A percentile compares a stretch with the other conserved stretches of the same genome.
Conservation (phyloP, 495 filamentous ascomycete species). For the Pseudomonodictys pantanalensis region DNA sequence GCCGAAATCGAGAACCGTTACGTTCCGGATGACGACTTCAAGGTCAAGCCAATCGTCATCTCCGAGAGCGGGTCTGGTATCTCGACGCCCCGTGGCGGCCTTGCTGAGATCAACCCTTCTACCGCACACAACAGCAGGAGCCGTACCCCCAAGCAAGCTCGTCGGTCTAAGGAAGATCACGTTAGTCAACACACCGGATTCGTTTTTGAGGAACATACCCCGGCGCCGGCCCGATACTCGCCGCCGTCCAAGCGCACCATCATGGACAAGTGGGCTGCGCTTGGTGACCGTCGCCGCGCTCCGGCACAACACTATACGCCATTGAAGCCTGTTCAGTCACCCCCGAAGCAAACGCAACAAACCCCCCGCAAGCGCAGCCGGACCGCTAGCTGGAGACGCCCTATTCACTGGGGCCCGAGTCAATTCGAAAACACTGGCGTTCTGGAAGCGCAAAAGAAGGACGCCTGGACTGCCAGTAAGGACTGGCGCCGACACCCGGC, state of each 20-base stretch:
- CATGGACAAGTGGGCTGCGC: slow-evolving; percentile 81
- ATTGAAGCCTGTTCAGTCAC: slow-evolving; percentile 28
- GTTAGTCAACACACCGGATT: slow-evolving; percentile 63
- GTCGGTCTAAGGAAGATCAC: slow-evolving; percentile 34
- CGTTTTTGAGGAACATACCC: slow-evolving; percentile 62
- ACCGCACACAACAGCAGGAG: slow-evolving; percentile 38
- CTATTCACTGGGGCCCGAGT: slow-evolving; percentile 22
- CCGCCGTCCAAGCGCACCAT: slow-evolving; percentile 52
- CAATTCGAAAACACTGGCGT: slow-evolving; percentile 18
- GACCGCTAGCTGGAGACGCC: slow-evolving; percentile 35
- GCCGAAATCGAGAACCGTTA: slow-evolving; percentile 35
- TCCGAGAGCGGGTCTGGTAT: slow-evolving; percentile 31
- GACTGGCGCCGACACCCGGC: slow-evolving; percentile 60
- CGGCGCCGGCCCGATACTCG: slow-evolving; percentile 51
- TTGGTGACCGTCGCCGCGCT: slow-evolving; percentile 76
- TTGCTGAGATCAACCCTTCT: slow-evolving; percentile 39
- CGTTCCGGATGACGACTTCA: slow-evolving; percentile 27
- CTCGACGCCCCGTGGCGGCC: slow-evolving; percentile 39
- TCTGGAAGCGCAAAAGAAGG: slow-evolving; percentile 34
- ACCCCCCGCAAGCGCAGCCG: slow-evolving; percentile 33
- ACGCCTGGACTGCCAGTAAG: slow-evolving; percentile 46
- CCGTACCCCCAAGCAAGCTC: slow-evolving; percentile 26
- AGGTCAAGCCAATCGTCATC: slow-evolving; percentile 29
- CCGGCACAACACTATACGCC: slow-evolving; percentile 42
- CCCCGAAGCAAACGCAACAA: slow-evolving; percentile 26